phyloP scores from a whole-genome alignment of 805 yeast species.

The Sugiyamaella lignohabitans region DNA sequence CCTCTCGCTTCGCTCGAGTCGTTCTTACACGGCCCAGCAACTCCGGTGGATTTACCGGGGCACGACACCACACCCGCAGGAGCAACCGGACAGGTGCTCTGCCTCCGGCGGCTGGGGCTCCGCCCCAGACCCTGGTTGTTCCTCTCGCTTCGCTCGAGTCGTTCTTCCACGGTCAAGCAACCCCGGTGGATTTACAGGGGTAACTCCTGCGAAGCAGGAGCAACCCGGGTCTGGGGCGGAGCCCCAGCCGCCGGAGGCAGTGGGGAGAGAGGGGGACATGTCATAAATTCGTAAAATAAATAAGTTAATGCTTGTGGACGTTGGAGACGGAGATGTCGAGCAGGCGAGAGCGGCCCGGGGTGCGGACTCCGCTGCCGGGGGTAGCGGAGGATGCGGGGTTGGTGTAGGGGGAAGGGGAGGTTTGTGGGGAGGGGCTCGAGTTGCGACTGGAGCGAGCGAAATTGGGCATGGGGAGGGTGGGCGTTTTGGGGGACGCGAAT shows the following conservation, averaged over 20 bases:
- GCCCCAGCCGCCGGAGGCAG: conserved; percentile 1
- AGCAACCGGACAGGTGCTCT: too few species aligned
- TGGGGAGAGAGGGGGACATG: neutral
- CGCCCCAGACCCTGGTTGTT: too few species aligned
- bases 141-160: too few species aligned
- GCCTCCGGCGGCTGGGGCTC: too few species aligned
- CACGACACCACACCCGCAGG: too few species aligned
- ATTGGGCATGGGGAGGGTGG: neutral
- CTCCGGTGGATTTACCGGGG: too few species aligned
- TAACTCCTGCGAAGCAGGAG: neutral
- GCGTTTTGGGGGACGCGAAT: neutral
- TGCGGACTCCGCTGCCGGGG: conserved; percentile 1
- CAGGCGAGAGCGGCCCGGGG: conserved; percentile 17
- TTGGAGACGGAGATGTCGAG: conserved; percentile 21
- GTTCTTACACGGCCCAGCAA: too few species aligned
- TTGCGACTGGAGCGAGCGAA: neutral
- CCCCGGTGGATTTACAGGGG: too few species aligned
- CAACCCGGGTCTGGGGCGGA: neutral
- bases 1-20: too few species aligned
- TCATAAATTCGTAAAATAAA: neutral
- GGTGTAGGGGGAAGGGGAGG: conserved; percentile 4
- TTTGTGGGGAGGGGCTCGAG: conserved; percentile 3
- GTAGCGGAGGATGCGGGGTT: conserved; percentile 4
- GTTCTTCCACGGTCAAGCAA: too few species aligned
- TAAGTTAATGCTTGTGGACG: conserved; percentile 9